These are phyloP conservation scores for Ramalina intermedia DNA, from an alignment of 495 filamentous ascomycete genomes.

Conservation along the genomic window DNA sequence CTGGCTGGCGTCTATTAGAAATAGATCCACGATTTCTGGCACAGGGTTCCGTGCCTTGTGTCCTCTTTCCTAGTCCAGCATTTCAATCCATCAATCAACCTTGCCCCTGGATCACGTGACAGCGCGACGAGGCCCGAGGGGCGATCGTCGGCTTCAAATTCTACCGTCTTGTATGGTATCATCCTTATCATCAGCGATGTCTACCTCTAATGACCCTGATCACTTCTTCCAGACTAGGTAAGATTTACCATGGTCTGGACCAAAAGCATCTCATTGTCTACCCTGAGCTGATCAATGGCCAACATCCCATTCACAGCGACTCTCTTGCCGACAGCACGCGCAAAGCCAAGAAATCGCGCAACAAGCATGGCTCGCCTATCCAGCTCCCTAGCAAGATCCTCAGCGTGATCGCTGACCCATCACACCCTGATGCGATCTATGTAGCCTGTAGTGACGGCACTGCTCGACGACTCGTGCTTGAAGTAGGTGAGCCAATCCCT, in stretches of 20 bases:
- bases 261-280: neutral
- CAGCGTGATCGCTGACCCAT: constrained; percentile 55
- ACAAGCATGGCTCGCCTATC: constrained; percentile 72
- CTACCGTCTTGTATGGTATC: too few species aligned
- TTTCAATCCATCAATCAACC: too few species aligned
- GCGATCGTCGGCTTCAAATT: too few species aligned
- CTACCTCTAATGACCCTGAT: constrained; percentile 46
- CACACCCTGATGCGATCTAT: constrained; percentile 45
- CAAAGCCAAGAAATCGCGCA: constrained; percentile 64
- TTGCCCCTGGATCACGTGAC: too few species aligned
- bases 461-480: constrained; percentile 54
- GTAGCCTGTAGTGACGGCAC: constrained; percentile 73
- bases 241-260: constrained; percentile 14
- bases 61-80: too few species aligned
- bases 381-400: constrained; percentile 72
- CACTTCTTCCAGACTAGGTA: constrained; percentile 89
- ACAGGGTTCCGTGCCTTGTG: too few species aligned
- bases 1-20: too few species aligned
- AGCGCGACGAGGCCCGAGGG: too few species aligned
- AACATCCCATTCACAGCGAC: constrained; percentile 31
- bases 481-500: constrained; percentile 46
- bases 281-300: constrained; percentile 3
- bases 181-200: constrained; percentile 31
- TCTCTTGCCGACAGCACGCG: constrained; percentile 57
- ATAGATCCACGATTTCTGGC: too few species aligned